phyloP scores from a whole-genome alignment of 2,329 filamentous ascomycete species.

The Periconia macrospinosa region DNA sequence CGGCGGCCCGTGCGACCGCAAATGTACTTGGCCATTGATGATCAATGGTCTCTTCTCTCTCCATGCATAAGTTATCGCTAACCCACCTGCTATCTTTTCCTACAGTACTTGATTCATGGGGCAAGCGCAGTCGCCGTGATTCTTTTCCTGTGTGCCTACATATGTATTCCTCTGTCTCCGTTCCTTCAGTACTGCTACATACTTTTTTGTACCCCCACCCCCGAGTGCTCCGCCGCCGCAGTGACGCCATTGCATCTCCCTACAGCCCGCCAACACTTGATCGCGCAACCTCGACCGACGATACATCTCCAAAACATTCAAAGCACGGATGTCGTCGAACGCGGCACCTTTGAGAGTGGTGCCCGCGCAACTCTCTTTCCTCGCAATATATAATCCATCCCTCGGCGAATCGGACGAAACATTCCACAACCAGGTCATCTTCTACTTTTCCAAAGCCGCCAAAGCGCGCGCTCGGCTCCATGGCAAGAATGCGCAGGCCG shows the following conservation, averaged over 20 bases:
- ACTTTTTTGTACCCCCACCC: background rate
- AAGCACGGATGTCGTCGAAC: conserved; percentile 27
- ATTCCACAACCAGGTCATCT: conserved; percentile 82
- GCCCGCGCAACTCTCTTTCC: conserved; percentile 84
- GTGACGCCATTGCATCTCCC: conserved; percentile 8
- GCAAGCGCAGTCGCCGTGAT: no score
- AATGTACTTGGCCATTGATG: background rate
- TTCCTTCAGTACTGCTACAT: background rate
- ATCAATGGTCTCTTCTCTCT: no score
- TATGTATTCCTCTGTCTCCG: background rate
- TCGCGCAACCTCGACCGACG: background rate
- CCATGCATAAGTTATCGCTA: no score
- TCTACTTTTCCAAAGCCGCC: conserved; percentile 71
- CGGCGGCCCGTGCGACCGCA: background rate
- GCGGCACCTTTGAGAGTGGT: conserved; percentile 48
- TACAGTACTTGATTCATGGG: no score
- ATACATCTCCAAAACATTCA: background rate
- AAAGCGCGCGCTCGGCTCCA: conserved; percentile 31
- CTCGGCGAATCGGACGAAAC: conserved; percentile 74
- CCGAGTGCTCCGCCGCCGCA: background rate
- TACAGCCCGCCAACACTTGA: background rate
- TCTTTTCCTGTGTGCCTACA: no score
- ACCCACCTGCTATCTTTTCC: no score
- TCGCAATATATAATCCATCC: conserved; percentile 93
- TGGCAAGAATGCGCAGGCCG: conserved; percentile 33